Evolutionary conservation across 345 rosid genomes (phyloP).

Genomic region (Geranium rotundifolium): DNA sequence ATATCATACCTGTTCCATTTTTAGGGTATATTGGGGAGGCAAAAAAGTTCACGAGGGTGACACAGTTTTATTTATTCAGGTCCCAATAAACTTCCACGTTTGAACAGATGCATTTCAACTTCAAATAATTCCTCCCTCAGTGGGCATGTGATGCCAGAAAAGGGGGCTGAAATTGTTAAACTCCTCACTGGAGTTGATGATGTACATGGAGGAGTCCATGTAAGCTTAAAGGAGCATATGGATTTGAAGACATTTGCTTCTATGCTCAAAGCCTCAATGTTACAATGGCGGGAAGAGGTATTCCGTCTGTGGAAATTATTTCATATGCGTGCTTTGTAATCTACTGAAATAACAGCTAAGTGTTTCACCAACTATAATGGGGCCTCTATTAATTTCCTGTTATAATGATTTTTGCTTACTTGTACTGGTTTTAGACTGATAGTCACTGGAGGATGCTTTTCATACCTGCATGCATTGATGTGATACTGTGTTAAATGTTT

Average conservation of each 20-base stretch:
- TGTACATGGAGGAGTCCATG: conserved; percentile 63
- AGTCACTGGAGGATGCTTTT: too few species aligned
- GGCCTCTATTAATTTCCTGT: too few species aligned
- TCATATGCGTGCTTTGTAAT: not conserved
- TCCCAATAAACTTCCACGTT: not conserved
- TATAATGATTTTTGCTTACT: too few species aligned
- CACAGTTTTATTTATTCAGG: not conserved
- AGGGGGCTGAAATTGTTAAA: conserved; percentile 3
- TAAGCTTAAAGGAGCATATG: conserved; percentile 49
- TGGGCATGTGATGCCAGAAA: not conserved
- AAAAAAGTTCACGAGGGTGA: too few species aligned
- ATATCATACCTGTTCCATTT: not conserved
- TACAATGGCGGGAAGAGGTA: conserved; percentile 68
- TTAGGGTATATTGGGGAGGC: not conserved
- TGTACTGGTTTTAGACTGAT: too few species aligned
- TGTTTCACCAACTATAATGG: too few species aligned
- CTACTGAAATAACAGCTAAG: not conserved
- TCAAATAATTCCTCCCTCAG: not conserved
- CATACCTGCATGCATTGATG: too few species aligned
- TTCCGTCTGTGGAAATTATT: not conserved
- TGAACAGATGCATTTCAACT: not conserved
- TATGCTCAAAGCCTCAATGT: conserved; percentile 44
- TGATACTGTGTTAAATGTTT: too few species aligned
- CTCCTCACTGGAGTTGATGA: conserved; percentile 39
- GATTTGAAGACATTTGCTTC: conserved; percentile 40